These are phyloP conservation scores for Cordyceps javanica DNA, from an alignment of 2,329 filamentous ascomycete species.

Conservation along the genomic window DNA sequence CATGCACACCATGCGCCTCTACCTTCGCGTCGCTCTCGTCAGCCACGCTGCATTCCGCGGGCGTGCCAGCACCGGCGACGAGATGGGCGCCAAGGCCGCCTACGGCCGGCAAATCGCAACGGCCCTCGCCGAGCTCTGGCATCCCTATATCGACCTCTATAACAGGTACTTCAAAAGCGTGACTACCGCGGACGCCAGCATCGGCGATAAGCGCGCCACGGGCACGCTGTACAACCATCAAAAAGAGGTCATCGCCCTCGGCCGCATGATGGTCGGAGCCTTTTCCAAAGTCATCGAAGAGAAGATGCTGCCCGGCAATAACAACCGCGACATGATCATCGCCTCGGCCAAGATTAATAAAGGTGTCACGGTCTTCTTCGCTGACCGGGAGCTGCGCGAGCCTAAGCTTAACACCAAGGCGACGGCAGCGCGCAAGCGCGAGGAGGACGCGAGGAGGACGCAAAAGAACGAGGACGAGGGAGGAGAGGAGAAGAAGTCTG, in stretches of 20 bases:
- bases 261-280: conserved; percentile 39
- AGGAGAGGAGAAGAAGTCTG: background rate
- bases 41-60: conserved; percentile 35
- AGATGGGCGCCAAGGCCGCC: conserved; percentile 30
- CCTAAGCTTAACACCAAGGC: conserved; percentile 20
- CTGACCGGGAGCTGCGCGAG: conserved; percentile 27
- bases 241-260: conserved; percentile 38
- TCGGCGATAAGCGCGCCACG: conserved; percentile 15
- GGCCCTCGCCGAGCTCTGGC: conserved; percentile 47
- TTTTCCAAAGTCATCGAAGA: conserved; percentile 39
- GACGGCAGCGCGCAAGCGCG: conserved; percentile 17
- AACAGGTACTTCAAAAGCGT: conserved; percentile 29
- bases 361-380: conserved; percentile 30
- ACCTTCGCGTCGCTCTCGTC: conserved; percentile 49
- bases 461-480: conserved; percentile 15
- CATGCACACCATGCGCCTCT: conserved; percentile 43
- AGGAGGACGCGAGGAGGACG: conserved; percentile 1
- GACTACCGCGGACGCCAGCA: conserved; percentile 18
- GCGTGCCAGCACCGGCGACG: conserved; percentile 24
- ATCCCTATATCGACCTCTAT: conserved; percentile 37
- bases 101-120: conserved; percentile 45
- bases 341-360: conserved; percentile 31
- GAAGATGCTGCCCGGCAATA: conserved; percentile 29
- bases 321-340: conserved; percentile 27
- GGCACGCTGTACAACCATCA: conserved; percentile 27